Base-by-base conservation (phyloP, 768 basidiomycete species). In the Pleurotus pulmonarius region DNA sequence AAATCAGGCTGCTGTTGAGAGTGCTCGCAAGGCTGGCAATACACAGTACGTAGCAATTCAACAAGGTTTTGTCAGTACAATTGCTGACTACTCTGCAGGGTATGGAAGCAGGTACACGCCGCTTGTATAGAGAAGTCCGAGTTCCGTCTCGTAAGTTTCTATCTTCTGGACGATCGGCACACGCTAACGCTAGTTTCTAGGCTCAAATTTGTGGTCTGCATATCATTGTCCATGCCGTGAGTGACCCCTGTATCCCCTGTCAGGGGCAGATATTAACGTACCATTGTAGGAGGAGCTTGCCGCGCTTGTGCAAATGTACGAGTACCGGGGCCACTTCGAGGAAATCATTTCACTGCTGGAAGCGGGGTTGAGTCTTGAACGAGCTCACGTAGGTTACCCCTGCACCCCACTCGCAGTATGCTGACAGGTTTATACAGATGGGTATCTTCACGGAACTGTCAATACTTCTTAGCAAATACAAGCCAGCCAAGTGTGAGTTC, bases 91-190 rank as follows among this genome's bases (percentile, higher is more conserved):
- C 29, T 34, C 16, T 24, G 0, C 55, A 93, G 91, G 74, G 97
- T 98, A n/a, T 99, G 97, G 97, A 98, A 98, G 73, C 97, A 98
- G 70, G 97, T 99, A 49, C 96, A 98, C 63, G 90, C 94, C 20
- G 97, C 97, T 40, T 99, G 97, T 74, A 88, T 99, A 56, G 96
- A 97, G 76, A 98, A 98, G 78, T 76, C 82, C 55, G 97, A 99
- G 69, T 98, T 98, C 85, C 89, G 94, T 58, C 71, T 98, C 70
- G 87, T 86, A 52, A 22, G 79, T 71, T 8, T 41, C n/a, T 41
- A 13, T 11, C 26, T 22, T 58, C 45, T n/a, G n/a, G 6, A 40
- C 15, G 18, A 34, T 18, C 41, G 1, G 12, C n/a, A n/a, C n/a
- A 37, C 18, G 37, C 41, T 59, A 37, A 61, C 57, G 53, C 47